A percentile compares a stretch with the other conserved stretches of the same genome.
Conservation (phyloP, 2,329 filamentous ascomycete genomes). For the Epichloe glyceriae region DNA sequence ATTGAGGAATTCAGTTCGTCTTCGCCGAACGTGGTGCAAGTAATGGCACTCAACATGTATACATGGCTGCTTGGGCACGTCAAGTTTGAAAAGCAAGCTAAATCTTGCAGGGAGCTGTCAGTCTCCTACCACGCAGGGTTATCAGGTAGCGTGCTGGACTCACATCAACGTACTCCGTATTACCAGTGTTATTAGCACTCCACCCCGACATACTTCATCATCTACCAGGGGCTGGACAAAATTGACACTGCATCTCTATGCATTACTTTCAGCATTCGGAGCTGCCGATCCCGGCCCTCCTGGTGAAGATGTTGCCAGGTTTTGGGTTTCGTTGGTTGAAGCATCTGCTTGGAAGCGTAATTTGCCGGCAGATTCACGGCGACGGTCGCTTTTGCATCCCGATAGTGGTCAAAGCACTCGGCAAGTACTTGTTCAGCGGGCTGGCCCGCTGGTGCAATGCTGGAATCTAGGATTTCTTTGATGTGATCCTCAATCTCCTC, state of each 20-base stretch:
- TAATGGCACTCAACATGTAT: too few relatives aligned
- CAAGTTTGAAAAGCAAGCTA: too few relatives aligned
- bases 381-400: slow-evolving; percentile 33
- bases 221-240: too few relatives aligned
- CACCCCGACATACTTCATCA: too few relatives aligned
- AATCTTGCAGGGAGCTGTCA: neutral
- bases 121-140: neutral
- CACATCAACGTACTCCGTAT: neutral
- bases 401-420: slow-evolving; percentile 33
- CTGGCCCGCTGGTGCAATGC: slow-evolving; percentile 29
- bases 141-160: neutral
- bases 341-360: slow-evolving; percentile 19
- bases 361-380: slow-evolving; percentile 32
- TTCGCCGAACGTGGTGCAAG: too few relatives aligned
- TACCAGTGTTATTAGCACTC: too few relatives aligned
- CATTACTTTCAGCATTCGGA: neutral
- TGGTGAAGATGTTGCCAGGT: too few relatives aligned
- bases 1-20: neutral
- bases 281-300: neutral
- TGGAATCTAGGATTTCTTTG: slow-evolving; percentile 35
- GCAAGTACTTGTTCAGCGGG: slow-evolving; percentile 33
- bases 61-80: too few relatives aligned
- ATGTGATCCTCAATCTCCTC: slow-evolving; percentile 36
- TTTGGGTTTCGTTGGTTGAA: slow-evolving; percentile 7
- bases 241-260: neutral